phyloP scores from a whole-genome alignment of 305 asterid genomes.

The Vinca major region DNA sequence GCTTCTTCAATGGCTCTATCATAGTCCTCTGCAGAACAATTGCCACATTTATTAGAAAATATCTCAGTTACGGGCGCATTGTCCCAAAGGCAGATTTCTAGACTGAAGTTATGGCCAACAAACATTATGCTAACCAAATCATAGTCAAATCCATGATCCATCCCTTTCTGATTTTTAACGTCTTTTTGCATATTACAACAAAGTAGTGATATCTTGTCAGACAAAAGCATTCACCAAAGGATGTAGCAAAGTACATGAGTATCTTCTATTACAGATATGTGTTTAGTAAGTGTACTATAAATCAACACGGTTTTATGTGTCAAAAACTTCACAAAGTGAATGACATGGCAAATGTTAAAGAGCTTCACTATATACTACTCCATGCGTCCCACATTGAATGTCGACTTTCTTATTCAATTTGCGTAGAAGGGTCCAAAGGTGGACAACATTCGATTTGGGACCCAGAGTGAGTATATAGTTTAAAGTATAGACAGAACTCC shows the following conservation, averaged over 20 bases:
- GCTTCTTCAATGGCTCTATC: conserved; percentile 74
- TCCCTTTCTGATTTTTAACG: not conserved
- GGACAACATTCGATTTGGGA: too few species aligned
- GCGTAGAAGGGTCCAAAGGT: too few species aligned
- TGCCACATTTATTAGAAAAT: not conserved
- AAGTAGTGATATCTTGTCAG: not conserved
- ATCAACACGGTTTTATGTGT: not conserved
- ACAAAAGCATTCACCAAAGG: not conserved
- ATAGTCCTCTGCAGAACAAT: conserved; percentile 54
- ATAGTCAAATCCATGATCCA: not conserved
- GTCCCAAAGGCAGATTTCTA: not conserved
- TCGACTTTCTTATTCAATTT: too few species aligned
- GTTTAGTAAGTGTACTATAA: not conserved
- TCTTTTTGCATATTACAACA: not conserved
- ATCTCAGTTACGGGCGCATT: not conserved
- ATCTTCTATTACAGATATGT: not conserved
- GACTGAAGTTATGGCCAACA: not conserved
- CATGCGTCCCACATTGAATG: too few species aligned
- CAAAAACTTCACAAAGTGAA: not conserved
- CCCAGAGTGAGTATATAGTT: too few species aligned
- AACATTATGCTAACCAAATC: not conserved
- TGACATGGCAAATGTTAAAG: not conserved
- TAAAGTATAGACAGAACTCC: not conserved
- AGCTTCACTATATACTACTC: not conserved
- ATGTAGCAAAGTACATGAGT: not conserved